These are phyloP conservation scores for Vitis hybrid DNA, from an alignment of 177 flowering plant species.

Conservation along the genomic window DNA sequence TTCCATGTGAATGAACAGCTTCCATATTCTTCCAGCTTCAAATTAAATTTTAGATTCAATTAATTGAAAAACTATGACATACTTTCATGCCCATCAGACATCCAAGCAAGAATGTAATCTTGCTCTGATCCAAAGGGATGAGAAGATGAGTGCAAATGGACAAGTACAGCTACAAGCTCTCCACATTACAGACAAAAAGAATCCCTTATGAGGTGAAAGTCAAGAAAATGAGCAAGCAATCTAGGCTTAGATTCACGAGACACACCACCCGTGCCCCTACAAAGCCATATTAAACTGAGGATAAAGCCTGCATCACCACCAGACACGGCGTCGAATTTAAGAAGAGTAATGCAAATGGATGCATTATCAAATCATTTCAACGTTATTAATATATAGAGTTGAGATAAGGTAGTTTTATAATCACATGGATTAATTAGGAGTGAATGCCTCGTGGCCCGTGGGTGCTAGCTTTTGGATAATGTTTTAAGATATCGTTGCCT, in stretches of 20 bases:
- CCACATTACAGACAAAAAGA: constrained; percentile 2
- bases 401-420: neutral
- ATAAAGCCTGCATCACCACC: too few species aligned
- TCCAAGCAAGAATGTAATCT: too few species aligned
- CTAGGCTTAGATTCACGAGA: too few species aligned
- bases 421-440: too few species aligned
- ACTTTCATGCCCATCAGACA: too few species aligned
- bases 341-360: constrained; percentile 20
- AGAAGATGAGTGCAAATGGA: neutral
- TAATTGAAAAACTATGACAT: too few species aligned
- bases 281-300: neutral
- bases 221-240: neutral
- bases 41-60: too few species aligned
- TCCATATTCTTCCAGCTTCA: too few species aligned
- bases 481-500: neutral
- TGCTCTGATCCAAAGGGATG: too few species aligned
- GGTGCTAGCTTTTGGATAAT: neutral
- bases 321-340: neutral
- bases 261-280: neutral
- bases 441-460: neutral
- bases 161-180: constrained; percentile 9
- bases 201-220: constrained; percentile 5
- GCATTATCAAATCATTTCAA: neutral
- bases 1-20: too few species aligned
- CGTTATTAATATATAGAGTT: neutral